Base-by-base conservation (phyloP, 148 eudicot genomes). In the Selenicereus undatus region DNA sequence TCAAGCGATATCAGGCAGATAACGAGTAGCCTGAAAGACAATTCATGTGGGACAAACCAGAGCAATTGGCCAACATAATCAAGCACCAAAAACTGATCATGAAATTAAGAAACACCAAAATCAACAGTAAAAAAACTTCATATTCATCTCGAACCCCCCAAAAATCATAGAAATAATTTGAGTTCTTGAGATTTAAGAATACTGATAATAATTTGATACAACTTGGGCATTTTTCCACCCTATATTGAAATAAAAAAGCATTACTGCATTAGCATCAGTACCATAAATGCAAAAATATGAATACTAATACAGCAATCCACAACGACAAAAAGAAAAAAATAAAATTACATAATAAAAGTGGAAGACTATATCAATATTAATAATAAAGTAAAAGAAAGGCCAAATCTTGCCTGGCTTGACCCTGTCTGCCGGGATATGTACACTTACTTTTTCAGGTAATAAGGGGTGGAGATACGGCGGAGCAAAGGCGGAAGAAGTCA, bases 381-480 rank as follows among this genome's bases (percentile, higher is more conserved):
- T 48, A 26, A 10, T 13, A 22, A 1, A 52, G n/a, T 24, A n/a
- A 73, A 68, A 27, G 27, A 14, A 29, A 64, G 83, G 79, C 66
- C 79, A 81, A 50, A 64, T 75, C 80, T 86, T 83, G 88, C 88
- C 88, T 86, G 88, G 88, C 86, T 83, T 86, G 88, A 86, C 82
- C 86, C 88, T 81, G 88, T 81, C 84, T 86, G 88, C 88, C 88
- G 77, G 64, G 75, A 56, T 81, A 81, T 84, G 71, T 86, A 86
- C 86, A 86, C 70, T 80, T 81, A 86, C 70, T 80, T 81, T 12
- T 30, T 3, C 74, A 32, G 45, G 70, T 64, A 27, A 42, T 58
- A 35, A 32, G 22, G 27, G 82, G 13, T n/a, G 27, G 76, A 26
- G 22, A n/a, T 35, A 20, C 10, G 14, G 42, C 45, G 30, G 48